Conservation (phyloP, 2,329 filamentous ascomycete species). For the Cercospora sp. region DNA sequence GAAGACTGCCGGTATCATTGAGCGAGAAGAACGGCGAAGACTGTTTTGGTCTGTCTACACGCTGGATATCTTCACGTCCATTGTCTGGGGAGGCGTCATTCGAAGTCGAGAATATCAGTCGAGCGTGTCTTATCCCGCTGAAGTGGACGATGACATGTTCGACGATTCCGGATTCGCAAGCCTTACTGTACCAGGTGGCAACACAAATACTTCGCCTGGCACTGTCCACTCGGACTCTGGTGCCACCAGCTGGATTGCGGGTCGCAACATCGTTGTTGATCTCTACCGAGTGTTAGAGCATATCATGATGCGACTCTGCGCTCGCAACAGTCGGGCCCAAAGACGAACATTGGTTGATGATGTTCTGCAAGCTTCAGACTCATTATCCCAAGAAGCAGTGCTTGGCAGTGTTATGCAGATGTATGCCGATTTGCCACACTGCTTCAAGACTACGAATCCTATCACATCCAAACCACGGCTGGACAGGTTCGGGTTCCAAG, state of each 20-base stretch:
- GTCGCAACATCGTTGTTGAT: constrained; percentile 60
- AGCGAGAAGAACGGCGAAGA: constrained; percentile 50
- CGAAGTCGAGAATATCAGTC: constrained; percentile 49
- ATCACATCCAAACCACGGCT: constrained; percentile 39
- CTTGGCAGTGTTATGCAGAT: constrained; percentile 17
- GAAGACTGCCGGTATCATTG: constrained; percentile 44
- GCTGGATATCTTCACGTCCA: constrained; percentile 55
- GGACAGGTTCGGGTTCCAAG: constrained; percentile 43
- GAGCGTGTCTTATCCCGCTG: constrained; percentile 49
- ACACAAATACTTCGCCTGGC: constrained; percentile 2
- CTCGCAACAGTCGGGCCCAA: constrained; percentile 15
- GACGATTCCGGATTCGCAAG: constrained; percentile 37
- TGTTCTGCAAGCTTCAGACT: constrained; percentile 11
- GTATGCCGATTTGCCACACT: constrained; percentile 23
- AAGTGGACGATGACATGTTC: constrained; percentile 45
- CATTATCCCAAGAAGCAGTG: constrained; percentile 15
- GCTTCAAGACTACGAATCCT: constrained; percentile 26
- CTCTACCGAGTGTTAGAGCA: constrained; percentile 58
- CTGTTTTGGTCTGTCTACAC: constrained; percentile 60
- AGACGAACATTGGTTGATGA: constrained; percentile 10
- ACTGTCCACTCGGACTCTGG: constrained; percentile 5
- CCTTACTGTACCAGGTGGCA: constrained; percentile 3
- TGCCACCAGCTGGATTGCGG: constrained; percentile 49
- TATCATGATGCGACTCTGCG: constrained; percentile 17
- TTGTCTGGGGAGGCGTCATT: constrained; percentile 53